Percentiles rank a stretch among this genome's conserved stretches.
Conservation (phyloP, 129 eudicot genomes). For the Chrysanthemum lavandulifolium region DNA sequence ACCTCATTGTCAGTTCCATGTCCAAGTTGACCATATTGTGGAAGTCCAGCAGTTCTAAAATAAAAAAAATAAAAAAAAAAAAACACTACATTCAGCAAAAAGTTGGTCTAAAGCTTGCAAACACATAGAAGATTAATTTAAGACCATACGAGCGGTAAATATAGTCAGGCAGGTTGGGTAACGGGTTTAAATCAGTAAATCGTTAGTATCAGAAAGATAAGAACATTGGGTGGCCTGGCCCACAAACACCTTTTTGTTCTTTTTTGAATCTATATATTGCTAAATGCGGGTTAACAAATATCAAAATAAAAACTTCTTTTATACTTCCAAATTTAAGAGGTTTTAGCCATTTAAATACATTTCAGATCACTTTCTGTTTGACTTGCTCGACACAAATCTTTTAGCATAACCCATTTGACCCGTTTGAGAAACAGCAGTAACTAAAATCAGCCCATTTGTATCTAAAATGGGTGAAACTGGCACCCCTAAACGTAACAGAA, state of each 20-base stretch:
- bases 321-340: not conserved
- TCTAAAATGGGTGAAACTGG: not conserved
- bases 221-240: not conserved
- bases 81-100: constrained; percentile 7
- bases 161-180: not conserved
- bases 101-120: not conserved
- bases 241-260: not conserved
- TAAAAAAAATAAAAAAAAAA: not conserved
- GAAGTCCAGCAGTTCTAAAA: constrained; percentile 91
- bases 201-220: not conserved
- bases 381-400: not conserved
- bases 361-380: not conserved
- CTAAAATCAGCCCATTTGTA: not conserved
- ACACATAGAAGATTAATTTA: not conserved
- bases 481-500: not conserved
- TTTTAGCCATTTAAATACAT: not conserved
- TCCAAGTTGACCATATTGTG: constrained; percentile 97
- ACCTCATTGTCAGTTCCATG: constrained; percentile 98
- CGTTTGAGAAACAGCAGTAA: not conserved
- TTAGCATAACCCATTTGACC: not conserved
- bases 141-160: not conserved
- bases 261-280: too few relatives aligned
- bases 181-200: not conserved
- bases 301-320: too few relatives aligned
- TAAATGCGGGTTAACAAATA: too few relatives aligned